Percentiles rank a stretch among this genome's conserved stretches.
These are phyloP conservation scores for Neopestalotiopsis sp. DNA, from an alignment of 2,329 filamentous ascomycete species.

Conservation along the genomic window DNA sequence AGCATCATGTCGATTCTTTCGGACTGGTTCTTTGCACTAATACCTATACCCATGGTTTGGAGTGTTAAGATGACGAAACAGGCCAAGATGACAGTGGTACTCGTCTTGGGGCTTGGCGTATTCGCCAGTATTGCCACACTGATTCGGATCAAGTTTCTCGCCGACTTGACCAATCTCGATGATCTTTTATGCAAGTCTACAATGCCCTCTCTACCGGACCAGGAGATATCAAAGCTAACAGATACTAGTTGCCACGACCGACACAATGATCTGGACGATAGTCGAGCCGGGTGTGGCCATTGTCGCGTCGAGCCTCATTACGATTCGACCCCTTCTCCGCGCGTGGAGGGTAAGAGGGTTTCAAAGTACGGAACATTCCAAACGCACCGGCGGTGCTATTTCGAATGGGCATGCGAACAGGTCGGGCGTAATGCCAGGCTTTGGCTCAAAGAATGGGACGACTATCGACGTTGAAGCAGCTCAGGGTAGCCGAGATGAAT, in stretches of 20 bases:
- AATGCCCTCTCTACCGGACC: background rate
- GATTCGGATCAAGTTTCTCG: constrained; percentile 53
- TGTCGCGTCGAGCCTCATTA: constrained; percentile 57
- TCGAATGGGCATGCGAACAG: constrained; percentile 33
- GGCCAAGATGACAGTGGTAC: constrained; percentile 56
- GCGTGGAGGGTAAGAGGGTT: constrained; percentile 53
- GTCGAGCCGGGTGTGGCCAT: constrained; percentile 62
- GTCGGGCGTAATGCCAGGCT: constrained; percentile 37
- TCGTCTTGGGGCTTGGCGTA: constrained; percentile 54
- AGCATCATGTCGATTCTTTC: constrained; percentile 57
- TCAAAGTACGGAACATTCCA: constrained; percentile 43
- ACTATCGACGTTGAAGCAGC: constrained; percentile 40
- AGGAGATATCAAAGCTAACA: background rate
- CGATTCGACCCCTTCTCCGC: constrained; percentile 58
- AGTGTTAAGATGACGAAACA: constrained; percentile 57
- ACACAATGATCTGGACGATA: constrained; percentile 62
- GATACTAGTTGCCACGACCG: constrained; percentile 49
- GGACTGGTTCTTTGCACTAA: constrained; percentile 60
- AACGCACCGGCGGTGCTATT: constrained; percentile 27
- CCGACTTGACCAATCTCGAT: constrained; percentile 46
- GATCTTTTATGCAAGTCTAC: constrained; percentile 53
- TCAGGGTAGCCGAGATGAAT: constrained; percentile 17
- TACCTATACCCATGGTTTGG: constrained; percentile 61
- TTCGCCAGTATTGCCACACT: constrained; percentile 62
- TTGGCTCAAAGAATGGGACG: constrained; percentile 42